Evolutionary conservation across 208 protist species (phyloP).

Genomic region (Leishmania martiniquensis): DNA sequence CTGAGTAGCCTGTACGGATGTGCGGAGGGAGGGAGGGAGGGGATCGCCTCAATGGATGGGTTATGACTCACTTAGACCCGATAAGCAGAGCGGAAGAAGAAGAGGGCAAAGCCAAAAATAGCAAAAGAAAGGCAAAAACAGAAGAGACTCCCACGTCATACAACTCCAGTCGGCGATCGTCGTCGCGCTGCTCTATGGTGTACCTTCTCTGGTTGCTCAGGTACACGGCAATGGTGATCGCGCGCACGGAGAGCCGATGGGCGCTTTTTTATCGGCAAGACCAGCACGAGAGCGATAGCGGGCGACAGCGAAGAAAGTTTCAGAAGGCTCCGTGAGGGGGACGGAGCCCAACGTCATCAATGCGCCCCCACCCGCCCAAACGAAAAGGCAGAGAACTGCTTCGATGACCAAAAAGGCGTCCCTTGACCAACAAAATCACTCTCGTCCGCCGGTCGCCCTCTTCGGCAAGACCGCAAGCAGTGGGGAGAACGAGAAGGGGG

Average conservation of each 20-base stretch:
- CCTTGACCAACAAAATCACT: neutral
- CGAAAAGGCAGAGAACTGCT: neutral
- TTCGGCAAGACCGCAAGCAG: neutral
- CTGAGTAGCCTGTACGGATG: neutral
- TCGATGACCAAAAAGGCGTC: neutral
- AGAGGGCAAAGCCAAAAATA: neutral
- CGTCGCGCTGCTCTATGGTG: neutral
- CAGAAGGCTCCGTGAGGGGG: neutral
- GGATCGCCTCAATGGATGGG: neutral
- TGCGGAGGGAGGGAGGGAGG: neutral
- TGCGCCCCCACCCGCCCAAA: too few species aligned
- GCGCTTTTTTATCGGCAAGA: too few species aligned
- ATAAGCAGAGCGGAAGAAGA: neutral
- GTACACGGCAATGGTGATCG: neutral
- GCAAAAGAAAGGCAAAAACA: conserved; percentile 4
- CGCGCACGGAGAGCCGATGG: neutral
- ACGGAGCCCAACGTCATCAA: neutral
- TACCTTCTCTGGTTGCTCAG: neutral
- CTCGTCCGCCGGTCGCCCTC: neutral
- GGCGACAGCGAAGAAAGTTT: neutral
- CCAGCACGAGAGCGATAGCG: neutral
- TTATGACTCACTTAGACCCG: neutral
- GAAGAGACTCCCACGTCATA: neutral
- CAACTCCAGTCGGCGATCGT: neutral
- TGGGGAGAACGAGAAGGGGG: neutral